Evolutionary conservation across 768 basidiomycete genomes (phyloP).

Genomic region (Lactarius psammicola): DNA sequence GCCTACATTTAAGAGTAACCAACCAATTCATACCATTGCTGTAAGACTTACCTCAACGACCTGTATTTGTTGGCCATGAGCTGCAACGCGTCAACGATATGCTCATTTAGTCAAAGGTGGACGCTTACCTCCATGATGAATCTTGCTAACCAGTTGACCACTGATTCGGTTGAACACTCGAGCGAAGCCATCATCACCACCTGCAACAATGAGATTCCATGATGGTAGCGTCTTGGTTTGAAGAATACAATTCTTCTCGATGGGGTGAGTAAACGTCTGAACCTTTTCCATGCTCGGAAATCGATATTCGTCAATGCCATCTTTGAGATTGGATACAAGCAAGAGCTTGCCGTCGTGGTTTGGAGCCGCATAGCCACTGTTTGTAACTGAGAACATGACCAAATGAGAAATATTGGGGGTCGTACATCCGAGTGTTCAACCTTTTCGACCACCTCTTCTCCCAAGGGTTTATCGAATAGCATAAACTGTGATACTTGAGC

Average conservation of each 20-base stretch:
- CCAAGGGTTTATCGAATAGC: constrained; percentile 12
- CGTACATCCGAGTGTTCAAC: constrained; percentile 8
- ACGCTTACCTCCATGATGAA: constrained; percentile 2
- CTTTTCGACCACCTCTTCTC: constrained; percentile 12
- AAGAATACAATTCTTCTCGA: constrained; percentile 1
- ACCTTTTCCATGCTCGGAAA: constrained; percentile 10
- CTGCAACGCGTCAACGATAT: not conserved
- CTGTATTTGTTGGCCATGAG: too few species aligned
- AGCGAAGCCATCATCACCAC: constrained; percentile 6
- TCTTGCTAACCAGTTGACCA: constrained; percentile 8
- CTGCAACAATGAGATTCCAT: constrained; percentile 5
- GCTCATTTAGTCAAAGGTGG: not conserved
- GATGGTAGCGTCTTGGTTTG: not conserved
- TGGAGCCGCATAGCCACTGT: not conserved
- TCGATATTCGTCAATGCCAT: constrained; percentile 1
- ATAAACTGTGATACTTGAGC: not conserved
- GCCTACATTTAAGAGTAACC: constrained; percentile 1
- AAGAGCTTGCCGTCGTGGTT: constrained; percentile 7
- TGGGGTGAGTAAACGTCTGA: not conserved
- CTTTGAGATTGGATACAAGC: constrained; percentile 2
- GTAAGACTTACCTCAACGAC: too few species aligned
- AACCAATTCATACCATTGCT: too few species aligned
- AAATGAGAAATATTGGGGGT: not conserved
- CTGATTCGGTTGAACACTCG: constrained; percentile 12
- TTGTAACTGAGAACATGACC: not conserved